phyloP scores from a whole-genome alignment of 2,329 filamentous ascomycete genomes.

The Periconia sp. region DNA sequence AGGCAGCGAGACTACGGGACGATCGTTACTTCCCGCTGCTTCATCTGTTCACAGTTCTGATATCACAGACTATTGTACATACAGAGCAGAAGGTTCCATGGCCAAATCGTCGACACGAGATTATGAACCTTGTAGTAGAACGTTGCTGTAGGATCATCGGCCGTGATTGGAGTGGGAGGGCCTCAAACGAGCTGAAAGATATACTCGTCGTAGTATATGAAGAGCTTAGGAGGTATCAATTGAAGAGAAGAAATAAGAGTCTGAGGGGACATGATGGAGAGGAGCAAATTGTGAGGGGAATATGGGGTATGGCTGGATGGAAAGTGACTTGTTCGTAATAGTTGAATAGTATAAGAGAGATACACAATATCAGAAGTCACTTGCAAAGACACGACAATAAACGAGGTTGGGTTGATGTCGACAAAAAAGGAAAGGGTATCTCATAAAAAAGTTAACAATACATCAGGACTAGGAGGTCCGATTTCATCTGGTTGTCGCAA shows the following conservation, averaged over 20 bases:
- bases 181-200: constrained; percentile 32
- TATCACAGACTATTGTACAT: constrained; percentile 37
- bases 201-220: constrained; percentile 29
- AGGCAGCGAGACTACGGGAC: constrained; percentile 21
- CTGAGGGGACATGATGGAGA: constrained; percentile 33
- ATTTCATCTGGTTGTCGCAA: no score
- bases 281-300: constrained; percentile 48
- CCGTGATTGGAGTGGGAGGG: constrained; percentile 21
- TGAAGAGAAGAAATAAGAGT: constrained; percentile 28
- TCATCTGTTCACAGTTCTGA: constrained; percentile 37
- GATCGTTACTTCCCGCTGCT: constrained; percentile 30
- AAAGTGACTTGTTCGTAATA: neutral
- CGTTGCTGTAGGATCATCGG: constrained; percentile 34
- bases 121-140: constrained; percentile 34
- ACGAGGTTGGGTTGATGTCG: no score
- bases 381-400: no score
- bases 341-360: no score
- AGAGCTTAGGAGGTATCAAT: constrained; percentile 32
- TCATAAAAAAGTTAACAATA: no score
- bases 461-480: no score
- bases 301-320: constrained; percentile 52
- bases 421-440: no score
- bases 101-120: constrained; percentile 23
- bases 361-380: no score
- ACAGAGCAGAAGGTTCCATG: constrained; percentile 11